A percentile compares a stretch with the other conserved stretches of the same genome.
Conservation (phyloP, 2,329 filamentous ascomycete genomes). For the Microdochium nivale region DNA sequence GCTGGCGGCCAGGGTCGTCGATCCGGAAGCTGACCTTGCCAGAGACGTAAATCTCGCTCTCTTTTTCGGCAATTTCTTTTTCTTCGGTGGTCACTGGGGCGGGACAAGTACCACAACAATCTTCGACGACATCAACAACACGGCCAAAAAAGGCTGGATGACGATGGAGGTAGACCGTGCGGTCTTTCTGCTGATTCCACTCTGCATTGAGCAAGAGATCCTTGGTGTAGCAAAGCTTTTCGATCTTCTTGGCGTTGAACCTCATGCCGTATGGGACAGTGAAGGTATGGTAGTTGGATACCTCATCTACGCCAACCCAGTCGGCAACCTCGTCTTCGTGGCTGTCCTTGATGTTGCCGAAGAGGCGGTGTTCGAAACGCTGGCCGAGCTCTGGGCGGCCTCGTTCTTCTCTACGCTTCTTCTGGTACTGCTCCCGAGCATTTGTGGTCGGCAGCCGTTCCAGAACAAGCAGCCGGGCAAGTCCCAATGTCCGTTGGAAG, state of each 20-base stretch:
- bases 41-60: slow-evolving; percentile 67
- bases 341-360: slow-evolving; percentile 67
- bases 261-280: slow-evolving; percentile 58
- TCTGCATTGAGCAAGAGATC: slow-evolving; percentile 78
- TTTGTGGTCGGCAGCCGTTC: slow-evolving; percentile 64
- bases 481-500: slow-evolving; percentile 65
- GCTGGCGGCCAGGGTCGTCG: slow-evolving; percentile 65
- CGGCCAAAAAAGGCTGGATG: slow-evolving; percentile 81
- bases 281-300: slow-evolving; percentile 74
- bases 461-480: slow-evolving; percentile 71
- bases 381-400: slow-evolving; percentile 50
- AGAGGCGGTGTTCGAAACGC: slow-evolving; percentile 33
- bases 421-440: slow-evolving; percentile 62
- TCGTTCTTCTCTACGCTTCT: slow-evolving; percentile 61
- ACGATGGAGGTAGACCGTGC: slow-evolving; percentile 70
- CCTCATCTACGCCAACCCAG: slow-evolving; percentile 69
- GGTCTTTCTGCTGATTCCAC: slow-evolving; percentile 71
- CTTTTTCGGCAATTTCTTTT: slow-evolving; percentile 59
- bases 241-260: slow-evolving; percentile 62
- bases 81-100: slow-evolving; percentile 62
- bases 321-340: slow-evolving; percentile 78
- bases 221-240: slow-evolving; percentile 73
- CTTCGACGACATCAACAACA: slow-evolving; percentile 63
- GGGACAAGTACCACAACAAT: slow-evolving; percentile 78
- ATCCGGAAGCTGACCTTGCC: slow-evolving; percentile 67